Evolutionary conservation across 371 early-diverging fungal genomes (phyloP), one percentile per base, ranked within the genome.

Genomic region (Lichtheimia ornata): DNA sequence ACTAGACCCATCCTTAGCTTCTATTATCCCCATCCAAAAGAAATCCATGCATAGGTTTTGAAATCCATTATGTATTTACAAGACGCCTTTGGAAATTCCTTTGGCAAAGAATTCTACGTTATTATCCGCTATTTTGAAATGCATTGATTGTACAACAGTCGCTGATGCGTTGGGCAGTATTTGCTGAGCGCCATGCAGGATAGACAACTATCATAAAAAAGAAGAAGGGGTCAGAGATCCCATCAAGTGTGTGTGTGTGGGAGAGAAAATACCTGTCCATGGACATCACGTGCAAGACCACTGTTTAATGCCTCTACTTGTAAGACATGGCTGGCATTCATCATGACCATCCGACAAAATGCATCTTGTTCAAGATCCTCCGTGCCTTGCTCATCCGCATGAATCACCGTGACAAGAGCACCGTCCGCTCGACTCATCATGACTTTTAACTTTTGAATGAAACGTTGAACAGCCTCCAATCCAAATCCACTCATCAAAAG

Each of bases 41-140:
- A 22, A 22, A 22, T 22, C 1, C 22, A 22, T 22, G n/a, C 22
- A 22, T 22, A 1, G 1, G 22, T 22, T 22, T 22, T 22, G 22
- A 22, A 22, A 22, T 22, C 22, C 22, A 22, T 22, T 22, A 28
- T 28, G 27, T 47, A 52, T 52, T 52, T 18, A 17, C 41, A 40
- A 27, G 9, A 27, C 28, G 55, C 55, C 78, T 61, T 76, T 73
- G 11, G 88, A 84, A 50, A 85, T 74, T 14, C 90, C 90, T 58
- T 84, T 85, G 40, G 88, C 83, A 77, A 88, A 90, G 61, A 90
- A 87, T 27, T 85, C 81, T 14, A 84, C 88, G 53, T 81, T 87
- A 56, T 86, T 85, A 56, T 90, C 90, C 14, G 85, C 59, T 49
- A 88, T 81, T 63, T 84, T 85, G 63, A 88, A 90, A 60, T 88